A percentile compares a stretch with the other conserved stretches of the same genome.
These are phyloP conservation scores for Thalia dealbata DNA, from an alignment of 176 grass and related monocot species.

Conservation along the genomic window DNA sequence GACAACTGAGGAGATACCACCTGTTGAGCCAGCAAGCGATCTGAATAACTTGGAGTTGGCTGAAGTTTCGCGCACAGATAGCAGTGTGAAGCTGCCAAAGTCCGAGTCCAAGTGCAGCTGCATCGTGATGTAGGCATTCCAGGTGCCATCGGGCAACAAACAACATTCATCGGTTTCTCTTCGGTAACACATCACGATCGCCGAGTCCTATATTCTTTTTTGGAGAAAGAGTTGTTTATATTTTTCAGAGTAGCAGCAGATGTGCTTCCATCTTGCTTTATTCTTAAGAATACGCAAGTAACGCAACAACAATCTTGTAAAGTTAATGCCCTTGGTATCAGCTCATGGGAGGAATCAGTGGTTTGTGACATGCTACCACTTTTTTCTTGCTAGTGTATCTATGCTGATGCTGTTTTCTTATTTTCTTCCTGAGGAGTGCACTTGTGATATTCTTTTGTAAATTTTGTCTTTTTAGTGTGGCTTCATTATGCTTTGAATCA, in stretches of 20 bases:
- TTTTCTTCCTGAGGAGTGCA: not conserved
- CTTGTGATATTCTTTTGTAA: not conserved
- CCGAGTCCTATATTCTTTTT: not conserved
- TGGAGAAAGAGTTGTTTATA: not conserved
- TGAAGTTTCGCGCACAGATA: not conserved
- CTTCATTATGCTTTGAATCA: not conserved
- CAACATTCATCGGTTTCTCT: not conserved
- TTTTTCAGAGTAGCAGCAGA: not conserved
- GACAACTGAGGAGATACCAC: not conserved
- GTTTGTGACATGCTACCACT: not conserved
- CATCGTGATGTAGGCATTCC: slow-evolving; percentile 5
- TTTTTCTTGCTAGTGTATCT: not conserved
- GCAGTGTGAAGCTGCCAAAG: slow-evolving; percentile 5
- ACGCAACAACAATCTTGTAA: not conserved
- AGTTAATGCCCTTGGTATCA: slow-evolving; percentile 2
- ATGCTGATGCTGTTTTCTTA: not conserved
- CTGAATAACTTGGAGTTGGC: not conserved
- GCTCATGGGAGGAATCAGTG: not conserved
- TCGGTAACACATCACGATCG: not conserved
- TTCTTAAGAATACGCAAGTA: not conserved
- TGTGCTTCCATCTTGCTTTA: slow-evolving; percentile 1
- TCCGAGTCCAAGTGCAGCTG: slow-evolving; percentile 12
- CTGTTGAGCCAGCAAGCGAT: not conserved
- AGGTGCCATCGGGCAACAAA: not conserved
- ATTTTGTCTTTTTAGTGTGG: not conserved